Conservation (phyloP, 768 basidiomycete genomes). For the Tricholomella constricta region DNA sequence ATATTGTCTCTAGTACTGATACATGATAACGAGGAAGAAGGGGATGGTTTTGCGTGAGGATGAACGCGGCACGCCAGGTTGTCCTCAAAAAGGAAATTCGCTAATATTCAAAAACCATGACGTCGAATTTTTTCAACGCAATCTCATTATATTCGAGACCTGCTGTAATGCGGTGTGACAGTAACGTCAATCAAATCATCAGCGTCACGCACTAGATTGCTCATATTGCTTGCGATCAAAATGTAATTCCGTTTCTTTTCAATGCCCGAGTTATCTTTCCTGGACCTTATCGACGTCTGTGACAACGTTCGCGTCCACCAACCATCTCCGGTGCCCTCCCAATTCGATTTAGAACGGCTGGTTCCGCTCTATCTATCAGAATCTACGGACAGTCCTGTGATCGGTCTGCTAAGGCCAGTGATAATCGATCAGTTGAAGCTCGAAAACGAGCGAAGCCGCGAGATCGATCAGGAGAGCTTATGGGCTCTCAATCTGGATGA, state of each 20-base stretch:
- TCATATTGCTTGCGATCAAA: background rate
- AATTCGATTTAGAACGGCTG: conserved; percentile 44
- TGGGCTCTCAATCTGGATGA: conserved; percentile 44
- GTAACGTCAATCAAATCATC: background rate
- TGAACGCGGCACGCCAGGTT: too few relatives aligned
- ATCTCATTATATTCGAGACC: too few relatives aligned
- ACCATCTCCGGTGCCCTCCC: conserved; percentile 28
- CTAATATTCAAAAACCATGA: too few relatives aligned
- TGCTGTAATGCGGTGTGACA: background rate
- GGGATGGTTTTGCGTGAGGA: too few relatives aligned
- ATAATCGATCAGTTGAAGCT: conserved; percentile 53
- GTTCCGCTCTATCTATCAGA: conserved; percentile 58
- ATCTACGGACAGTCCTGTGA: conserved; percentile 51
- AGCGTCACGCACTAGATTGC: too few relatives aligned
- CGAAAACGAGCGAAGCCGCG: conserved; percentile 46
- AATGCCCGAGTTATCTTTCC: conserved; percentile 41
- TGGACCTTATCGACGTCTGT: conserved; percentile 68
- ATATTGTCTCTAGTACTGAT: too few relatives aligned
- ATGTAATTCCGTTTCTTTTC: background rate
- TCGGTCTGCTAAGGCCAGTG: conserved; percentile 61
- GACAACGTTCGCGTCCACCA: conserved; percentile 62
- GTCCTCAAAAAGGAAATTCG: too few relatives aligned
- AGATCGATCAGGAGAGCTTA: conserved; percentile 30
- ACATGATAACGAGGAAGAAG: too few relatives aligned
- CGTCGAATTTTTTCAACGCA: too few relatives aligned